Evolutionary conservation across 225 moss, liverwort and hornwort species (phyloP).

Genomic region (Pseudoscleropodium purum): DNA sequence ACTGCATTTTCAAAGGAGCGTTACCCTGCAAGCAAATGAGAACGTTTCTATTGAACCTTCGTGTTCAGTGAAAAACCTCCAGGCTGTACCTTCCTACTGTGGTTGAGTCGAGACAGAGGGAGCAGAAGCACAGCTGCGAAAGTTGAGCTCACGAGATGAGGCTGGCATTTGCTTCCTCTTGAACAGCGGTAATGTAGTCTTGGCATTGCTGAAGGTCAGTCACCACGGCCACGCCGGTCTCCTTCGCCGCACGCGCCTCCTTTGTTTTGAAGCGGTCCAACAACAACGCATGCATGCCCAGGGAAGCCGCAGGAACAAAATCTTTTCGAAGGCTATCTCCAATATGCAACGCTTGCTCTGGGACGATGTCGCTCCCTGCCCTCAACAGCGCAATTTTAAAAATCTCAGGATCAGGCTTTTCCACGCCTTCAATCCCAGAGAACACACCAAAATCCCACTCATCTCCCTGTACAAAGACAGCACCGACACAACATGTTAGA

Average conservation of each 20-base stretch:
- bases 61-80: neutral
- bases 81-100: neutral
- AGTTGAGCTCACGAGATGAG: constrained; percentile 10
- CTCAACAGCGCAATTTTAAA: constrained; percentile 36
- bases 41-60: neutral
- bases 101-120: neutral
- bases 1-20: too few species aligned
- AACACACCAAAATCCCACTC: constrained; percentile 69
- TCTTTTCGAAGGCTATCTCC: constrained; percentile 55
- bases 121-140: neutral
- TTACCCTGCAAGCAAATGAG: neutral
- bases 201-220: constrained; percentile 35
- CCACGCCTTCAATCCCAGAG: constrained; percentile 61
- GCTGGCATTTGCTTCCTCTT: constrained; percentile 22
- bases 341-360: constrained; percentile 45
- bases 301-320: constrained; percentile 27
- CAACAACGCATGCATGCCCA: constrained; percentile 54
- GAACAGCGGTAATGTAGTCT: constrained; percentile 19
- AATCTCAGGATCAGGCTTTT: constrained; percentile 52
- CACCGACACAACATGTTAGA: neutral
- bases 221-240: constrained; percentile 44
- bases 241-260: constrained; percentile 41
- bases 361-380: constrained; percentile 26
- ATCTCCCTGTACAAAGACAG: constrained; percentile 23
- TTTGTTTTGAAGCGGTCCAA: constrained; percentile 32